Percentiles rank a stretch among this genome's conserved stretches.
Conservation (phyloP, 768 basidiomycete species). For the Lentinula boryana region DNA sequence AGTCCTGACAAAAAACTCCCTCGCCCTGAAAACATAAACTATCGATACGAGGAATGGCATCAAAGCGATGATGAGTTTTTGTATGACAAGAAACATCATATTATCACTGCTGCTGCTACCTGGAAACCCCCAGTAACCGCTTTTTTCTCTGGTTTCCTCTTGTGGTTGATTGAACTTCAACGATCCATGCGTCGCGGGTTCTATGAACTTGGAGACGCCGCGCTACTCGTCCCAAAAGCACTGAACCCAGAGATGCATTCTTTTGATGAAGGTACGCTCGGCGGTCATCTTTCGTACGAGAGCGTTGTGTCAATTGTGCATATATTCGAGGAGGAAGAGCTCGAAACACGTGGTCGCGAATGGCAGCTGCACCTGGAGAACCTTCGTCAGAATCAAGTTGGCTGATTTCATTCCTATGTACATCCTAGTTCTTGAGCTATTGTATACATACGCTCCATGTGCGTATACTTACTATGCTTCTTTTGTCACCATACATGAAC, state of each 20-base stretch:
- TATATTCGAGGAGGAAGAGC: not conserved
- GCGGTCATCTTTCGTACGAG: not conserved
- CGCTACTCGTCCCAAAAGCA: too few species aligned
- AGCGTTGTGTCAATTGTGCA: not conserved
- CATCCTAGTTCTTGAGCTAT: too few species aligned
- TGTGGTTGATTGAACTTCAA: not conserved
- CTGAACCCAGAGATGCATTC: not conserved
- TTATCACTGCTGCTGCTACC: not conserved
- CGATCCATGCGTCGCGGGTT: not conserved
- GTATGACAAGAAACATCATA: not conserved
- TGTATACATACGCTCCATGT: too few species aligned
- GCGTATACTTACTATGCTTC: too few species aligned
- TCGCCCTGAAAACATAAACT: not conserved
- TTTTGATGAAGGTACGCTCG: not conserved
- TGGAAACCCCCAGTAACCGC: not conserved
- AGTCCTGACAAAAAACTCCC: not conserved
- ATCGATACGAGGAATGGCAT: not conserved
- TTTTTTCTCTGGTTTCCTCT: not conserved
- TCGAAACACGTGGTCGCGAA: not conserved
- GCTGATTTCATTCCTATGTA: too few species aligned
- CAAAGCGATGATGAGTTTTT: not conserved
- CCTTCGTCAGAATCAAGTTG: too few species aligned
- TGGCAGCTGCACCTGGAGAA: not conserved
- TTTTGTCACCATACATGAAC: too few species aligned
- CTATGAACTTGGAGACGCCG: not conserved